Base-by-base conservation (phyloP, 2,329 filamentous ascomycete species). In the Daldinia eschscholtzii region DNA sequence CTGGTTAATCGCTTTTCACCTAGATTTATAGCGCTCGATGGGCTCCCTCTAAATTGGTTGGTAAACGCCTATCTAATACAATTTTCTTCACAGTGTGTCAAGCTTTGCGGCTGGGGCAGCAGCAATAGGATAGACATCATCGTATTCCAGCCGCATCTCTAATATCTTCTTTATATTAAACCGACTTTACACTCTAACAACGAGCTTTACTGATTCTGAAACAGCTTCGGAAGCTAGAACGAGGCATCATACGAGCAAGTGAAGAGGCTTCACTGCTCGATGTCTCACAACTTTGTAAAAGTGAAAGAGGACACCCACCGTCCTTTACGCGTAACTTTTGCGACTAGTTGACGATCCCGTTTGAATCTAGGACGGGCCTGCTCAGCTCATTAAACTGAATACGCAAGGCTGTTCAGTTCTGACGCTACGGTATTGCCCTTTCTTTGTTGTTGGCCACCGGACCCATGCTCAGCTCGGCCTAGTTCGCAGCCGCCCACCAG, bases 381-480 rank as follows among this genome's bases (percentile, higher is more conserved):
- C 44, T 69, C 65, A 66, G 65, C 68, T 72, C 71, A 74, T 68
- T 73, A 73, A 72, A 71, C 70, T 68, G 64, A 64, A 67, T 71
- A 72, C 65, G 70, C 64, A 57, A 57, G 61, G 48, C 65, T 64
- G 58, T 64, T 64, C 71, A 67, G 67, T 63, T 73, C 72, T 75
- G 63, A 74, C 72, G 64, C 68, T 64, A 70, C 66, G 68, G 75
- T 72, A 75, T 76, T 74, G 63, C 68, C 46, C 61, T 72, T 74
- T 77, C 76, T 78, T 78, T 78, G 76, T 78, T 72, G 66, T 64
- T 65, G 50, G 64, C 55, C 52, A 57, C 67, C 26, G 46, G 67
- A 71, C 58, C 72, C 70, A 65, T 73, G 64, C 62, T 74, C 72
- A 72, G 73, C 72, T 70, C 63, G 67, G 67, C 63, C 68, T 72